A percentile compares a stretch with the other conserved stretches of the same genome.
Evolutionary conservation across 768 basidiomycete species (phyloP).

Genomic region (Lanmaoa pseudosensibilis): DNA sequence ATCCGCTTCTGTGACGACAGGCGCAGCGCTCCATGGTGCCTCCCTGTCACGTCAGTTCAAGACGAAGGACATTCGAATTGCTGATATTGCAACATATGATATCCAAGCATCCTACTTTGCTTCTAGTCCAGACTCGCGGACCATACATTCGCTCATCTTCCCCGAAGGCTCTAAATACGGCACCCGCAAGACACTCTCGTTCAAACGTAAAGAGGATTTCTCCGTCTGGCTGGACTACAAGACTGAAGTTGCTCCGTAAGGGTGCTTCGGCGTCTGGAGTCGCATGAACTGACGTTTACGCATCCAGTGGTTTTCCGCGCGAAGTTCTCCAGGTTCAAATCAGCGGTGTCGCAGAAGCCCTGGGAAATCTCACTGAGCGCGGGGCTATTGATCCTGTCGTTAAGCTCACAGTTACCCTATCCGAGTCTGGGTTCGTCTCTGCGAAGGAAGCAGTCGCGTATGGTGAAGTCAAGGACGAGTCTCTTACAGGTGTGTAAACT

Average conservation of each 20-base stretch:
- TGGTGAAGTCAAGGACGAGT: slow-evolving; percentile 82
- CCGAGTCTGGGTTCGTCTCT: slow-evolving; percentile 84
- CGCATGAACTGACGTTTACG: slow-evolving; percentile 2
- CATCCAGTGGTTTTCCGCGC: slow-evolving; percentile 63
- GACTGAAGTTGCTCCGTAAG: slow-evolving; percentile 59
- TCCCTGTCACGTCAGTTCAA: slow-evolving; percentile 86
- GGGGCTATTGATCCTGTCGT: slow-evolving; percentile 82
- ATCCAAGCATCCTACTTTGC: slow-evolving; percentile 78
- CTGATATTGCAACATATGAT: slow-evolving; percentile 72
- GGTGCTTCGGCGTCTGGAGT: slow-evolving; percentile 2
- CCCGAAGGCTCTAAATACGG: slow-evolving; percentile 73
- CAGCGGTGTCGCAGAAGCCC: slow-evolving; percentile 68
- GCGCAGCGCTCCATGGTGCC: slow-evolving; percentile 91
- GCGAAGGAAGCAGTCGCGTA: slow-evolving; percentile 76
- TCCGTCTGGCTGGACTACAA: slow-evolving; percentile 77
- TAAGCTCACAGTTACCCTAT: slow-evolving; percentile 79
- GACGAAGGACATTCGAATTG: slow-evolving; percentile 89
- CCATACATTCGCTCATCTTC: slow-evolving; percentile 77
- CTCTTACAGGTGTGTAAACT: slow-evolving; percentile 56
- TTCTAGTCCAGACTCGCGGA: slow-evolving; percentile 53
- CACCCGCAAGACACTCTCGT: slow-evolving; percentile 81
- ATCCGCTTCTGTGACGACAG: slow-evolving; percentile 24
- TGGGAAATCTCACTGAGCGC: slow-evolving; percentile 80
- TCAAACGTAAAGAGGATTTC: slow-evolving; percentile 86
- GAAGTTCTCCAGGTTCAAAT: slow-evolving; percentile 75